Conservation (phyloP, 129 eudicot genomes). For the Glebionis coronaria region DNA sequence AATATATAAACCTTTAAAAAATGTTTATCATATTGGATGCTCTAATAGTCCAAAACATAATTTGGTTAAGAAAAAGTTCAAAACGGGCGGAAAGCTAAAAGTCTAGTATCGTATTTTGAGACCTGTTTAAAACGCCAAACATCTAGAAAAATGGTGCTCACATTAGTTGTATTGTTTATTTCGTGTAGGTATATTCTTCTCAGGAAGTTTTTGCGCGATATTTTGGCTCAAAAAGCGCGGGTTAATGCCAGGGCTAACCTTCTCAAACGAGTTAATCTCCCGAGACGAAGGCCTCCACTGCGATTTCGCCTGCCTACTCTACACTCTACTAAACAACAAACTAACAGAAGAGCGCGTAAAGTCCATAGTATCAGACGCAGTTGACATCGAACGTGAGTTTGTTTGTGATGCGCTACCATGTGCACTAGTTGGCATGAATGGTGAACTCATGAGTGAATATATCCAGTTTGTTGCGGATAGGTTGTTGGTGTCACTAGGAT, state of each 20-base stretch:
- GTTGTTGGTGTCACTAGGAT: conserved; percentile 58
- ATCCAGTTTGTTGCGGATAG: conserved; percentile 85
- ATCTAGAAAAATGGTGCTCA: no score
- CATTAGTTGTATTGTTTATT: no score
- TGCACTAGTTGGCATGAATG: conserved; percentile 86
- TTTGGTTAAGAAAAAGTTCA: no score
- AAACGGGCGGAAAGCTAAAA: no score
- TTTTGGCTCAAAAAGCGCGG: conserved; percentile 94
- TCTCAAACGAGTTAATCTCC: conserved; percentile 81
- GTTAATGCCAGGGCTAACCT: conserved; percentile 78
- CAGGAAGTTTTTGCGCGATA: conserved; percentile 85
- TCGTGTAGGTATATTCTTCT: conserved; percentile 52
- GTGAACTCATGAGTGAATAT: conserved; percentile 71
- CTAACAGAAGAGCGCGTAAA: conserved; percentile 69
- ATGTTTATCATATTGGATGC: no score
- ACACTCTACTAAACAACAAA: conserved; percentile 49
- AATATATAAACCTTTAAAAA: no score
- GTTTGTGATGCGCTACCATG: conserved; percentile 87
- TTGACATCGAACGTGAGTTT: conserved; percentile 84
- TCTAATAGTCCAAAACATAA: no score
- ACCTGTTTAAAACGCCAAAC: no score
- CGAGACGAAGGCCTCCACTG: conserved; percentile 89
- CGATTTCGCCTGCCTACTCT: conserved; percentile 80
- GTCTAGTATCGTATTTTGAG: no score
- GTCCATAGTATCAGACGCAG: conserved; percentile 66